Percentiles rank a stretch among this genome's conserved stretches.
phyloP scores from a whole-genome alignment of 225 moss, liverwort and hornwort species.

The Sphagnum tenellum region DNA sequence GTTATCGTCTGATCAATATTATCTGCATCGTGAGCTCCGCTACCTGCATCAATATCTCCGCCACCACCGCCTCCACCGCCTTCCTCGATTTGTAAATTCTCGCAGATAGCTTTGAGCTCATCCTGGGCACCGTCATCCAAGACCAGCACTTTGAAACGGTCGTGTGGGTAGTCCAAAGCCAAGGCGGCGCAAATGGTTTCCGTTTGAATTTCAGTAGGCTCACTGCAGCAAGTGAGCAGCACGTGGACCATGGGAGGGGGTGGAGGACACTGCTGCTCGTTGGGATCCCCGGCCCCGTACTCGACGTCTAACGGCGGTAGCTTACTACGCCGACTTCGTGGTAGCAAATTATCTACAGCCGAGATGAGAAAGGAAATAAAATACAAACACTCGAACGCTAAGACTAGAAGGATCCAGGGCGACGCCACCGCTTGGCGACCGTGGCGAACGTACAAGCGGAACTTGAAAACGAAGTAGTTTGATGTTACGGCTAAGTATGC shows the following conservation, averaged over 20 bases:
- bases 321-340: conserved; percentile 24
- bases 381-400: conserved; percentile 22
- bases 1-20: no score
- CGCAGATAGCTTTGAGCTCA: conserved; percentile 23
- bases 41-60: no score
- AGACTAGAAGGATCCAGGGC: conserved; percentile 33
- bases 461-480: conserved; percentile 16
- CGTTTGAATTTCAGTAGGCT: conserved; percentile 37
- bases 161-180: conserved; percentile 33
- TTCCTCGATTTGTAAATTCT: conserved; percentile 24
- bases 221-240: conserved; percentile 38
- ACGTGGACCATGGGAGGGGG: conserved; percentile 29
- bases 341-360: conserved; percentile 27
- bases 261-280: no score
- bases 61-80: conserved; percentile 5
- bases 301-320: conserved; percentile 8
- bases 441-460: conserved; percentile 14
- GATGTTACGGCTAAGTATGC: no score
- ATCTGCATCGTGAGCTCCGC: no score
- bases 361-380: conserved; percentile 9
- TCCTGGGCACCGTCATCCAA: conserved; percentile 47
- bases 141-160: conserved; percentile 40
- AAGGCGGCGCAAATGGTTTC: conserved; percentile 41
- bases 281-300: background rate
- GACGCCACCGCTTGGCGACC: background rate